phyloP scores from a whole-genome alignment of 2,329 filamentous ascomycete species.

The Aspergillus sp. region DNA sequence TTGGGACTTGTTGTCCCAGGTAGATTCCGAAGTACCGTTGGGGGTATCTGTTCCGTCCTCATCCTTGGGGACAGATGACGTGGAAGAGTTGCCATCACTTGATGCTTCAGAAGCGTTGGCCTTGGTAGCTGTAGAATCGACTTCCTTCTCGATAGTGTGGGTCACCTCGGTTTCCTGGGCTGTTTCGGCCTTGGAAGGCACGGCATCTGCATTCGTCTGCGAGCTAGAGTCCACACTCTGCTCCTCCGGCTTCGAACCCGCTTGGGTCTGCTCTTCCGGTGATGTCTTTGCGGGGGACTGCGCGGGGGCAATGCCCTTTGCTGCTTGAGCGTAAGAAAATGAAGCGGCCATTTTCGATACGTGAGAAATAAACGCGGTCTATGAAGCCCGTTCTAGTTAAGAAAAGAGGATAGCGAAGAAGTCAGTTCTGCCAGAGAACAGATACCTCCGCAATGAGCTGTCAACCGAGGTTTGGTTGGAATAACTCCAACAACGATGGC shows the following conservation, averaged over 20 bases:
- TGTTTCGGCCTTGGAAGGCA: constrained; percentile 51
- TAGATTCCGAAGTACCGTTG: constrained; percentile 65
- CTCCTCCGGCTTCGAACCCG: constrained; percentile 34
- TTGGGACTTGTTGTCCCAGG: constrained; percentile 67
- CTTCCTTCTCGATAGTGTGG: constrained; percentile 33
- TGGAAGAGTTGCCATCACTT: constrained; percentile 56
- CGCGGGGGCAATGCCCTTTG: constrained; percentile 69
- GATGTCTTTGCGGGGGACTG: constrained; percentile 46
- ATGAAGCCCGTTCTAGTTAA: constrained; percentile 23
- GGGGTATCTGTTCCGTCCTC: constrained; percentile 63
- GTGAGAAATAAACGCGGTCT: constrained; percentile 15
- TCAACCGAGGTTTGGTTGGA: constrained; percentile 25
- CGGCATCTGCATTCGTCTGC: constrained; percentile 34
- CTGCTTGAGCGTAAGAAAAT: constrained; percentile 95
- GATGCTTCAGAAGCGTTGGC: constrained; percentile 44
- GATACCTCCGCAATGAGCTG: constrained; percentile 23
- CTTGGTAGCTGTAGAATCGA: constrained; percentile 38
- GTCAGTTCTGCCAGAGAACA: constrained; percentile 32
- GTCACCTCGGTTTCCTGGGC: constrained; percentile 41
- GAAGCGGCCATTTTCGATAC: constrained; percentile 49
- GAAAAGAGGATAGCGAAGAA: constrained; percentile 5
- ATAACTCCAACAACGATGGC: constrained; percentile 28
- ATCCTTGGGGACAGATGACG: constrained; percentile 57
- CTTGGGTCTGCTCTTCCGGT: constrained; percentile 30
- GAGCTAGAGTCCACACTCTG: constrained; percentile 29